Evolutionary conservation across 176 grass and related monocot genomes (phyloP).

Genomic region (Secale cereale): DNA sequence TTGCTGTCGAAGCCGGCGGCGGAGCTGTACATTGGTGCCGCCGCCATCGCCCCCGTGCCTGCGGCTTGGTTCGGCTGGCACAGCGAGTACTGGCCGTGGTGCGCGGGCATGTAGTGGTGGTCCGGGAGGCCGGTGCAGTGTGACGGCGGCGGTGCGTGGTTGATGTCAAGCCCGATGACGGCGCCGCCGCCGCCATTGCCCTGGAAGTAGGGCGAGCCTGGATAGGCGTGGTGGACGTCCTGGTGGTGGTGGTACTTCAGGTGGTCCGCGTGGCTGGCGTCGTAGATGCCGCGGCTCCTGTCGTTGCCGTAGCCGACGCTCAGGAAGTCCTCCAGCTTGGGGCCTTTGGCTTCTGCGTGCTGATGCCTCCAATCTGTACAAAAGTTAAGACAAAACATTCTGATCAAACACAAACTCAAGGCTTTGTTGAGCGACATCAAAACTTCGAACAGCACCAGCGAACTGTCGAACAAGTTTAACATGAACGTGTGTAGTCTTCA

Average conservation of each 20-base stretch:
- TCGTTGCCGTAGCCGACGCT: conserved; percentile 44
- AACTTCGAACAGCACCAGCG: background rate
- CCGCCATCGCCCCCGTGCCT: background rate
- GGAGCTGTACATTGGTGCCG: conserved; percentile 38
- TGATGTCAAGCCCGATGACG: conserved; percentile 50
- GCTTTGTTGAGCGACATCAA: too few relatives aligned
- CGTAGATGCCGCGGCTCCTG: conserved; percentile 35
- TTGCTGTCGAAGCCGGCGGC: conserved; percentile 9
- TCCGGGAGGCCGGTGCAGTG: conserved; percentile 21
- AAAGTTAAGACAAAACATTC: background rate
- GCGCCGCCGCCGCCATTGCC: background rate
- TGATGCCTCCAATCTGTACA: conserved; percentile 57
- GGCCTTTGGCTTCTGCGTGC: conserved; percentile 41
- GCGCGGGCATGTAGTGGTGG: conserved; percentile 15
- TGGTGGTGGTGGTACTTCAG: conserved; percentile 38
- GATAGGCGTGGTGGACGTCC: conserved; percentile 24
- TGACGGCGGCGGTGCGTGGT: conserved; percentile 60
- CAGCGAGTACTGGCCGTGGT: conserved; percentile 30
- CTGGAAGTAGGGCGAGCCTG: conserved; percentile 35
- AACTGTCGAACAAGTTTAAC: background rate
- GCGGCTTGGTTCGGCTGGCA: conserved; percentile 10
- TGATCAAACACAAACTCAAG: background rate
- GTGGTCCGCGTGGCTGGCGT: conserved; percentile 22
- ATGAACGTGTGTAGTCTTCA: background rate
- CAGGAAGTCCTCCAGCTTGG: conserved; percentile 85